Evolutionary conservation across 192 early-diverging fungal genomes (phyloP).

Genomic region (Entophlyctis helioformis): DNA sequence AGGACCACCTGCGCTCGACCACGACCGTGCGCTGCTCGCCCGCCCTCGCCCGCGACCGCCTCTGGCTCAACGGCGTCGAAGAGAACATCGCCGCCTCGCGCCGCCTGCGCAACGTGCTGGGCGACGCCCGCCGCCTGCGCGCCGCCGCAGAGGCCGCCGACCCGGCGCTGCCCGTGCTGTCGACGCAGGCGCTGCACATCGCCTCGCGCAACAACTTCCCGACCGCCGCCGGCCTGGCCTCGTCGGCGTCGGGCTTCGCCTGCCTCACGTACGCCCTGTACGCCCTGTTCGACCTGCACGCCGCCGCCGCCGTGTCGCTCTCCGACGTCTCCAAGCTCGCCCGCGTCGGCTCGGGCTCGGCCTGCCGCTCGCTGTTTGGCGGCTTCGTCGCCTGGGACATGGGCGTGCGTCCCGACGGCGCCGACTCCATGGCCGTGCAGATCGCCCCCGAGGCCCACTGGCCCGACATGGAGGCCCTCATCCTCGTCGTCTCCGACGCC

Average conservation of each 20-base stretch:
- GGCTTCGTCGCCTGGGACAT: slow-evolving; percentile 98
- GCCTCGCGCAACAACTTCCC: slow-evolving; percentile 99
- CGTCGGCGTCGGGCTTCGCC: slow-evolving; percentile 92
- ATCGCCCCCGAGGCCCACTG: slow-evolving; percentile 83
- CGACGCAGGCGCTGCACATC: slow-evolving; percentile 64
- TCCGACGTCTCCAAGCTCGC: slow-evolving; percentile 82
- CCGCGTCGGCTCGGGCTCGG: slow-evolving; percentile 91
- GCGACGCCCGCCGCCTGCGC: slow-evolving; percentile 63
- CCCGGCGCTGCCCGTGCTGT: slow-evolving; percentile 36
- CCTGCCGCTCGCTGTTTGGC: slow-evolving; percentile 93
- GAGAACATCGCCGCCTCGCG: slow-evolving; percentile 69
- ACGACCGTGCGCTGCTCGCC: slow-evolving; percentile 64
- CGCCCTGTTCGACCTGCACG: slow-evolving; percentile 59
- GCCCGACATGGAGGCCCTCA: slow-evolving; percentile 90
- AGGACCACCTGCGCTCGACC: slow-evolving; percentile 91
- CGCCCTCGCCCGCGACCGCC: slow-evolving; percentile 52
- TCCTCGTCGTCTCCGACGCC: slow-evolving; percentile 86
- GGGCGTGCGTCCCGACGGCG: slow-evolving; percentile 63
- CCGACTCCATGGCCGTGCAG: slow-evolving; percentile 74
- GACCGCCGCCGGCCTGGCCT: slow-evolving; percentile 95
- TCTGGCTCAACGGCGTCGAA: slow-evolving; percentile 95
- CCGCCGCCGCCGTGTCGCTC: slow-evolving; percentile 20
- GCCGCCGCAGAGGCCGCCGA: slow-evolving; percentile 46
- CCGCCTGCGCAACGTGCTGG: slow-evolving; percentile 75
- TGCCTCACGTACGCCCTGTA: slow-evolving; percentile 78